Conservation (phyloP, 2,329 filamentous ascomycete species). For the Ascochyta fabae region DNA sequence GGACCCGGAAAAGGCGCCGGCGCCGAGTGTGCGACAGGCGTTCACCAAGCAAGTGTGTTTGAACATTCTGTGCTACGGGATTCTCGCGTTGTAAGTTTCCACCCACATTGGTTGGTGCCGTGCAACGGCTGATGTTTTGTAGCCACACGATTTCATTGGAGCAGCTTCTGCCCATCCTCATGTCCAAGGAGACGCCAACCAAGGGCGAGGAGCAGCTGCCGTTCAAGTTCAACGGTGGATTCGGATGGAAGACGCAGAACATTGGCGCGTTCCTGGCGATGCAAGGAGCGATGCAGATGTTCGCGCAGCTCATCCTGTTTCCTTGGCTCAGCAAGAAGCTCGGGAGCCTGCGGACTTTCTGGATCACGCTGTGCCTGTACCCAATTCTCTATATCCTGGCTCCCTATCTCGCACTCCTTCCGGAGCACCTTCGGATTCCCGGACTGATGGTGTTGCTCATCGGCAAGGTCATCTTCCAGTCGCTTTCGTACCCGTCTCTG, state of each 20-base stretch:
- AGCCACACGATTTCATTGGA: conserved; percentile 98
- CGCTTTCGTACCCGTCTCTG: conserved; percentile 88
- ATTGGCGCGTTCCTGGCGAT: conserved; percentile 88
- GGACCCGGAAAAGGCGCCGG: conserved; percentile 33
- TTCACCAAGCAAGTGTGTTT: conserved; percentile 87
- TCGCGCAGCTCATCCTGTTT: conserved; percentile 84
- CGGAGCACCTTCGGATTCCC: conserved; percentile 71
- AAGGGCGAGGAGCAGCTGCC: conserved; percentile 66
- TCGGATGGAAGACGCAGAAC: conserved; percentile 79
- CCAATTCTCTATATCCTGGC: conserved; percentile 86
- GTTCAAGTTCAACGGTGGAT: conserved; percentile 88
- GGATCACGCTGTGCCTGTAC: conserved; percentile 80
- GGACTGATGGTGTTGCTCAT: conserved; percentile 80
- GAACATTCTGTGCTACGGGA: conserved; percentile 88
- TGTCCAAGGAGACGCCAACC: conserved; percentile 70
- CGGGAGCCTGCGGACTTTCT: conserved; percentile 82
- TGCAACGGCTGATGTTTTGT: conserved; percentile 28
- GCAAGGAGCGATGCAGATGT: conserved; percentile 88
- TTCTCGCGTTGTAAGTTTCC: conserved; percentile 80
- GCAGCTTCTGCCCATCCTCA: conserved; percentile 88
- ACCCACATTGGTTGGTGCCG: conserved; percentile 18
- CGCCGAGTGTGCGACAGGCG: conserved; percentile 57
- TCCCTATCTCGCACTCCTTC: conserved; percentile 87
- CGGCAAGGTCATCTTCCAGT: conserved; percentile 92
- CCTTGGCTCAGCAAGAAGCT: conserved; percentile 76